Evolutionary conservation across 441 rosid genomes (phyloP).

Genomic region (Mallotus repandus): DNA sequence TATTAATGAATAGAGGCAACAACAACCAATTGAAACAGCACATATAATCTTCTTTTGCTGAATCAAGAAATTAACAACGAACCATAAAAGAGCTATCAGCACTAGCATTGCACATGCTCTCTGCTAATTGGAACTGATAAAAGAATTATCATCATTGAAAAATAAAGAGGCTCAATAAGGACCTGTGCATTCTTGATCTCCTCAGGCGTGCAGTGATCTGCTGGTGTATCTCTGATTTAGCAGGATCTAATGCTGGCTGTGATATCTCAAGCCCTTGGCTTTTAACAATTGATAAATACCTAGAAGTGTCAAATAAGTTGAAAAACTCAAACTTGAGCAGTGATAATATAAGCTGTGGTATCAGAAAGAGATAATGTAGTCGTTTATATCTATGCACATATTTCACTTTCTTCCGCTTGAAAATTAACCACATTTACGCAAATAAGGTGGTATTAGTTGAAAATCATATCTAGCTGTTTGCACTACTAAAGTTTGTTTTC

Average conservation of each 20-base stretch:
- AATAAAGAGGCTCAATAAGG: conserved; percentile 6
- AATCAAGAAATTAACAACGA: background rate
- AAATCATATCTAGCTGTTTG: background rate
- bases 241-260: conserved; percentile 62
- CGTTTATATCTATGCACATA: background rate
- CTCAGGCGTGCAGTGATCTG: conserved; percentile 63
- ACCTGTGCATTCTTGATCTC: conserved; percentile 65
- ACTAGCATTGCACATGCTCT: background rate
- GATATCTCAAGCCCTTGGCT: conserved; percentile 65
- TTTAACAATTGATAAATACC: conserved; percentile 51
- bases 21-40: background rate
- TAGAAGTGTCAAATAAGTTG: conserved; percentile 19
- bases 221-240: conserved; percentile 65
- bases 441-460: background rate
- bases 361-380: background rate
- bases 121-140: background rate
- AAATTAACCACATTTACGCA: background rate
- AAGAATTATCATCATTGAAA: background rate
- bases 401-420: background rate
- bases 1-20: background rate
- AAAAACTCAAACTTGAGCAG: background rate
- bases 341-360: background rate
- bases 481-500: background rate
- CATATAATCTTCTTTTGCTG: background rate
- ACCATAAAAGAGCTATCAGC: background rate